A percentile compares a stretch with the other conserved stretches of the same genome.
phyloP scores from a whole-genome alignment of 371 early-diverging fungal genomes.

The Mycotypha africana region DNA sequence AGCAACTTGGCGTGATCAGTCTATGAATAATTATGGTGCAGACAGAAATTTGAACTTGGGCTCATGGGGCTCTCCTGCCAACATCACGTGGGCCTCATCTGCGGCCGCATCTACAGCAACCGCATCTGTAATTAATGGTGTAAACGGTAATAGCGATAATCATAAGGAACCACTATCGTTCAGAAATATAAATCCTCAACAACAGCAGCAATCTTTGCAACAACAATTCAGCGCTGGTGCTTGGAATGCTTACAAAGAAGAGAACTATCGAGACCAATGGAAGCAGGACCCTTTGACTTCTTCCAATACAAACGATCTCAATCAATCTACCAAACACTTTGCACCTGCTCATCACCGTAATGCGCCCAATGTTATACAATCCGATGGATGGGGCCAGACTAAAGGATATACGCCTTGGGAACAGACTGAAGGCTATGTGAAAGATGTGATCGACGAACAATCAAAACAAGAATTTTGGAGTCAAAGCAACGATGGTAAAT shows the following conservation, averaged over 20 bases:
- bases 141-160: too few species aligned
- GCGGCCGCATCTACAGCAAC: neutral
- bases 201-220: neutral
- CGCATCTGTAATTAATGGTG: neutral
- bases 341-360: neutral
- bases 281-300: neutral
- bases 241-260: neutral
- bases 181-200: neutral
- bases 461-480: conserved; percentile 30
- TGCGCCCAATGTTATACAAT: neutral
- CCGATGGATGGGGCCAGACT: conserved; percentile 37
- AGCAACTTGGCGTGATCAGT: too few species aligned
- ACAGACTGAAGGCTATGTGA: conserved; percentile 39
- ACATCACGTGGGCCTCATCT: too few species aligned
- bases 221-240: too few species aligned
- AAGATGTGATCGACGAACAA: conserved; percentile 33
- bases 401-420: conserved; percentile 24
- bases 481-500: conserved; percentile 3
- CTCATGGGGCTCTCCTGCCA: too few species aligned
- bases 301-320: too few species aligned
- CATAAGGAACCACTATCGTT: neutral
- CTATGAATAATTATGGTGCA: too few species aligned
- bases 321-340: neutral
- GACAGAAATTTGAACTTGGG: too few species aligned
- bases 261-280: neutral